A percentile compares a stretch with the other conserved stretches of the same genome.
Evolutionary conservation across 129 eudicot species (phyloP).

Genomic region (Artemisia annua): DNA sequence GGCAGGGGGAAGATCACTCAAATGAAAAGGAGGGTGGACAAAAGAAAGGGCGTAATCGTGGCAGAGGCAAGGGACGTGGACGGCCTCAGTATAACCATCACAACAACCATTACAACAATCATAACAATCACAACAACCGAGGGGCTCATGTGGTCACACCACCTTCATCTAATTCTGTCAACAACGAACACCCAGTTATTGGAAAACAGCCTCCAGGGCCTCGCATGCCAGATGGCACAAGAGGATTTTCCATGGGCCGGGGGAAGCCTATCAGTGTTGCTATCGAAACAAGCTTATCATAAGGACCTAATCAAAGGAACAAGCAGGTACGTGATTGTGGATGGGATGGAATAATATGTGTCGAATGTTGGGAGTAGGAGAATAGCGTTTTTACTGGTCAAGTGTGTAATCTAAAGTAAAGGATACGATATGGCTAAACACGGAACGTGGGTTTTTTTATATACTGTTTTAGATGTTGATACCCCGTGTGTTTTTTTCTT

Average conservation of each 20-base stretch:
- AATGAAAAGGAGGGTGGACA: conserved; percentile 62
- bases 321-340: conserved; percentile 11
- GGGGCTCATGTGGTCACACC: conserved; percentile 49
- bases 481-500: conserved; percentile 29
- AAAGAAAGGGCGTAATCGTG: conserved; percentile 51
- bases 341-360: conserved; percentile 27
- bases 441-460: conserved; percentile 14
- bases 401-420: conserved; percentile 39
- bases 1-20: conserved; percentile 61
- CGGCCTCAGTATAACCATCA: conserved; percentile 45
- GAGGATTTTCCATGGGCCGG: conserved; percentile 94
- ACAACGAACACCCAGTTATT: conserved; percentile 35
- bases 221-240: conserved; percentile 98
- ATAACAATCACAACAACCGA: conserved; percentile 35
- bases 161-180: conserved; percentile 29
- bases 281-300: conserved; percentile 22
- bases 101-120: not conserved
- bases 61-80: conserved; percentile 75
- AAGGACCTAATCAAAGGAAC: conserved; percentile 12
- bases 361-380: conserved; percentile 20
- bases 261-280: conserved; percentile 60
- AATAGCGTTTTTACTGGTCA: not conserved
- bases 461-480: conserved; percentile 26
- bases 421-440: conserved; percentile 28
- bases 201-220: conserved; percentile 79